Evolutionary conservation across 2,329 filamentous ascomycete genomes (phyloP).

Genomic region (Chaetomium olivaceum): DNA sequence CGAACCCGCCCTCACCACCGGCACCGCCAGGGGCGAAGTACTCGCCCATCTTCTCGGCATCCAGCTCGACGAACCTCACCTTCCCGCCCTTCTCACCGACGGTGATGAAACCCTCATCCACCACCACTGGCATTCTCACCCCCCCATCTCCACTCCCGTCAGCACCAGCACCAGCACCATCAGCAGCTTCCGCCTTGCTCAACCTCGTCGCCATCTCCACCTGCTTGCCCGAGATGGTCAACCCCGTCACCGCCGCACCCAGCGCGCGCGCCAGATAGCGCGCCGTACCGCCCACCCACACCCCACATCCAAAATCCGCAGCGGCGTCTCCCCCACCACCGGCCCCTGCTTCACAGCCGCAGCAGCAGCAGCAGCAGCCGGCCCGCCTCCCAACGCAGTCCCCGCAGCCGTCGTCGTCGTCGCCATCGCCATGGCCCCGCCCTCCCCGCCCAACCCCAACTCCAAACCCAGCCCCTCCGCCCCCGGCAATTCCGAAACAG

Average conservation of each 20-base stretch:
- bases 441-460: too few relatives aligned
- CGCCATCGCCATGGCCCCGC: too few relatives aligned
- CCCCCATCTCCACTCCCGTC: neutral
- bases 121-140: neutral
- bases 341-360: neutral
- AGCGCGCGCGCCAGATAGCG: slow-evolving; percentile 55
- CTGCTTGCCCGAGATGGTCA: slow-evolving; percentile 61
- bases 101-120: slow-evolving; percentile 37
- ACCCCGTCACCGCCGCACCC: slow-evolving; percentile 56
- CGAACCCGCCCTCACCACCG: slow-evolving; percentile 43
- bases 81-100: slow-evolving; percentile 44
- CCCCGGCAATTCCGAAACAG: neutral
- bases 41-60: slow-evolving; percentile 61
- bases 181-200: slow-evolving; percentile 37
- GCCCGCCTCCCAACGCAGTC: too few relatives aligned
- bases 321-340: neutral
- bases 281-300: slow-evolving; percentile 63
- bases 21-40: slow-evolving; percentile 44
- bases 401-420: too few relatives aligned
- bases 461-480: too few relatives aligned
- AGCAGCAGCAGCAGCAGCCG: neutral
- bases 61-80: slow-evolving; percentile 58
- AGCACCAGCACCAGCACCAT: neutral
- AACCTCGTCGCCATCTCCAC: slow-evolving; percentile 59
- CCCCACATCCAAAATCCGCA: slow-evolving; percentile 58